Base-by-base conservation (phyloP, 2,329 filamentous ascomycete species). In the Nectriaceae sp. region DNA sequence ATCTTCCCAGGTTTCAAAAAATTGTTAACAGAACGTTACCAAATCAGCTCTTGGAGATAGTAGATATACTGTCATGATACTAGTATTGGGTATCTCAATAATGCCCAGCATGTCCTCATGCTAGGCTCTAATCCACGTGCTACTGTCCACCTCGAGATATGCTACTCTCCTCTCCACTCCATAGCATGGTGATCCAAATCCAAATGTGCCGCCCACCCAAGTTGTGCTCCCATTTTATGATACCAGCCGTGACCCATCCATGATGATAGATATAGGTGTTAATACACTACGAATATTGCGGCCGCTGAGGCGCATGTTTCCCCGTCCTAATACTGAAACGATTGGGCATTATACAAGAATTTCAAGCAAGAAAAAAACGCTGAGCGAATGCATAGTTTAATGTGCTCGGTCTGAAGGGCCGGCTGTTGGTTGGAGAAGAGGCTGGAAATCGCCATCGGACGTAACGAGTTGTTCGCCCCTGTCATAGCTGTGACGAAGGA, bases 401-500 rank as follows among this genome's bases (percentile, higher is more conserved):
- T 19, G 40, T 20, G 33, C 11, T 36, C 16, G 33, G 26, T 39
- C 8, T 36, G 33, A 36, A 16, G 33, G 33, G 8, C 33, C 33
- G 21, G 48, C 33, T 21, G 49, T 40, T 48, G 59, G 46, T 15
- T 64, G 62, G 5, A 68, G 58, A 33, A 66, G 70, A 4, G 73
- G 65, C 43, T 74, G 63, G 22, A 70, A 60, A 44, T 75, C 71
- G 4, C 71, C 72, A 26, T 75, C 71, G 2, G 68, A 63, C 2
- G 71, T 71, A 31, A 74, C 62, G 2, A 72, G 55, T 10, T 68
- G 67, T 18, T 72, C 70, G 5, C 54, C 54, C 11, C 60, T 59
- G 35, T 72, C 73, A 31, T 65, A 57, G 41, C 67, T 70, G 10
- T 70, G 67, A 11, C 68, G 67, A 35, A 82, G 64, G 21, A 82